Evolutionary conservation across 148 eudicot species (phyloP).

Genomic region (Drosera capensis): DNA sequence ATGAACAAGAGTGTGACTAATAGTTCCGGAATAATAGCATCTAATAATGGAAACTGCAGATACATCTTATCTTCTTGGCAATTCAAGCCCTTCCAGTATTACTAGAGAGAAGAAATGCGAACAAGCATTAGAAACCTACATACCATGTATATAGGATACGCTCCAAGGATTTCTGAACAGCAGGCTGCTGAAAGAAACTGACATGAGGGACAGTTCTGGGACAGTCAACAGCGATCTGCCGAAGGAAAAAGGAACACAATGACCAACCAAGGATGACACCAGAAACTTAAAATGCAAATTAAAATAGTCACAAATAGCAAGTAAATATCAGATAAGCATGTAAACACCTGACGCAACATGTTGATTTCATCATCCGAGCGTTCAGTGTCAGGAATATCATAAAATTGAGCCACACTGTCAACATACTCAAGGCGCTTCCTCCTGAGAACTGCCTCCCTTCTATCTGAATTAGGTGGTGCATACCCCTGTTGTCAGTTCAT

Average conservation of each 20-base stretch:
- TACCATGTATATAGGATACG: slow-evolving; percentile 92
- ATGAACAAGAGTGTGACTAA: no score
- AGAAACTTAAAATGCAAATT: slow-evolving; percentile 2
- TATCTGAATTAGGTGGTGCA: slow-evolving; percentile 99
- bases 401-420: slow-evolving; percentile 80
- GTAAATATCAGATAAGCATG: slow-evolving; percentile 1
- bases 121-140: no score
- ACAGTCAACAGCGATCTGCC: slow-evolving; percentile 85
- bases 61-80: no score
- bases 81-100: no score
- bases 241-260: slow-evolving; percentile 7
- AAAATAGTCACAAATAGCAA: neutral
- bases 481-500: slow-evolving; percentile 96
- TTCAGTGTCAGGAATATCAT: slow-evolving; percentile 75
- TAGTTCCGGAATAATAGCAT: no score
- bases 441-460: slow-evolving; percentile 96
- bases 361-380: slow-evolving; percentile 94
- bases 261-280: slow-evolving; percentile 4
- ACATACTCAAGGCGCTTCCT: slow-evolving; percentile 92
- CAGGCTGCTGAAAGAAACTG: slow-evolving; percentile 76
- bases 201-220: slow-evolving; percentile 98
- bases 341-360: slow-evolving; percentile 93
- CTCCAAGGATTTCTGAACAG: slow-evolving; percentile 89
- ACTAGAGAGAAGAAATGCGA: no score
- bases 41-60: no score